Evolutionary conservation across 2,329 filamentous ascomycete genomes (phyloP).

Genomic region (Coleophoma crateriformis): DNA sequence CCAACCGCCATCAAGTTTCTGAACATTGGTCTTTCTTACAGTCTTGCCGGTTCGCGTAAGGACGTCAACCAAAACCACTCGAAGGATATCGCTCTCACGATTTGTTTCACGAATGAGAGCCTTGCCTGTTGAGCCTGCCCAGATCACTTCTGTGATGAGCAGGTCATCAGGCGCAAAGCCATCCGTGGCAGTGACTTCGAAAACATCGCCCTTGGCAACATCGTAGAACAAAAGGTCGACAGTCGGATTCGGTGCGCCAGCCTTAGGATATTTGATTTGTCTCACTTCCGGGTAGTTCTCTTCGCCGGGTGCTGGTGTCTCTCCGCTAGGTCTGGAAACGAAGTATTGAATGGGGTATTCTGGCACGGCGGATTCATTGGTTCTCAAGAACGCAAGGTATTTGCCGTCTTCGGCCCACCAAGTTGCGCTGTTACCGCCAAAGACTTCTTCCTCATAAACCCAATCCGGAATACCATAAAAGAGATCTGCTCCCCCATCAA

Average conservation of each 20-base stretch:
- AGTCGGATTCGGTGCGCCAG: constrained; percentile 86
- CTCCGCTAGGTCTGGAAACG: constrained; percentile 76
- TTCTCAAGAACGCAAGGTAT: constrained; percentile 85
- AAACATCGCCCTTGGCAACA: constrained; percentile 68
- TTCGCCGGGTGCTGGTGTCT: constrained; percentile 59
- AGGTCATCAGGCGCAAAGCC: constrained; percentile 78
- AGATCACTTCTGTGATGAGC: constrained; percentile 88
- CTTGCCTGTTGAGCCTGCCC: constrained; percentile 70
- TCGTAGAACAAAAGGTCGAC: constrained; percentile 90
- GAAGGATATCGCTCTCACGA: constrained; percentile 85
- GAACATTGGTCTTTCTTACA: constrained; percentile 73
- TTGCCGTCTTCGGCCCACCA: constrained; percentile 95
- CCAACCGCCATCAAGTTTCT: constrained; percentile 90
- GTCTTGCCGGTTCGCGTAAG: constrained; percentile 66
- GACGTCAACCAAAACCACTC: constrained; percentile 81
- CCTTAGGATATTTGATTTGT: constrained; percentile 95
- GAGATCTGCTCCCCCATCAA: constrained; percentile 78
- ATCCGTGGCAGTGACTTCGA: constrained; percentile 70
- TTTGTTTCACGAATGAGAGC: constrained; percentile 90
- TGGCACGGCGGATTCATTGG: constrained; percentile 87
- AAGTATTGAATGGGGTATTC: constrained; percentile 94
- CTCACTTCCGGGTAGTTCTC: constrained; percentile 88
- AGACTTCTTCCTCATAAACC: constrained; percentile 88
- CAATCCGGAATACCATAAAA: constrained; percentile 98
- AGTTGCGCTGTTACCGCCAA: constrained; percentile 72